Conservation (phyloP, 768 basidiomycete genomes). For the Leucosporidium yakuticum region DNA sequence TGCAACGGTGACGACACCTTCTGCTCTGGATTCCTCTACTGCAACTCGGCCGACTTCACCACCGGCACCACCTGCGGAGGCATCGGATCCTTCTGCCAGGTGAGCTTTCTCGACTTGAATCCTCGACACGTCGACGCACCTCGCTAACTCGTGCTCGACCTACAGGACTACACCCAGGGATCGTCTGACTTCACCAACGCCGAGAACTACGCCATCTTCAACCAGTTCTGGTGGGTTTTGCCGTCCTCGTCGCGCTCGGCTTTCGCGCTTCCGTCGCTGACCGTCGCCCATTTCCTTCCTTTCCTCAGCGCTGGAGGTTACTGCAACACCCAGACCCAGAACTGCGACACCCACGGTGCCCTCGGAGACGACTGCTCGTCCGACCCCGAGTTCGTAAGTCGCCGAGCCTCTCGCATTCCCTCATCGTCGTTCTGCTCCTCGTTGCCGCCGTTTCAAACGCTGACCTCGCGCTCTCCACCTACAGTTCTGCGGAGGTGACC, state of each 20-base stretch:
- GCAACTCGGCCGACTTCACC: not conserved
- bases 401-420: no score
- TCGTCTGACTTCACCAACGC: not conserved
- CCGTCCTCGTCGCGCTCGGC: no score
- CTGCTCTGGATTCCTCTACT: slow-evolving; percentile 23
- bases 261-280: no score
- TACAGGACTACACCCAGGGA: slow-evolving; percentile 9
- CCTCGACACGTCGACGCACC: no score
- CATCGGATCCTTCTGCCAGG: slow-evolving; percentile 3
- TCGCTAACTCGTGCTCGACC: not conserved
- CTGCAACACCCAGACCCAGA: slow-evolving; percentile 11
- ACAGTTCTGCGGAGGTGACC: not conserved
- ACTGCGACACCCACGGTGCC: slow-evolving; percentile 2
- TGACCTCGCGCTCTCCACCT: not conserved
- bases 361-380: slow-evolving; percentile 11
- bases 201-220: not conserved
- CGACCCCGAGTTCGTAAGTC: slow-evolving; percentile 6
- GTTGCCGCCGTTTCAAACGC: no score
- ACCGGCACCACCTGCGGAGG: slow-evolving; percentile 8
- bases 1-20: slow-evolving; percentile 6
- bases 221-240: no score
- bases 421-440: not conserved
- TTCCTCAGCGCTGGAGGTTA: not conserved
- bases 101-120: no score
- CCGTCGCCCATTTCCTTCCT: not conserved